These are phyloP conservation scores for Colletotrichum ledebouriae DNA, from an alignment of 2,329 filamentous ascomycete genomes.

Conservation along the genomic window DNA sequence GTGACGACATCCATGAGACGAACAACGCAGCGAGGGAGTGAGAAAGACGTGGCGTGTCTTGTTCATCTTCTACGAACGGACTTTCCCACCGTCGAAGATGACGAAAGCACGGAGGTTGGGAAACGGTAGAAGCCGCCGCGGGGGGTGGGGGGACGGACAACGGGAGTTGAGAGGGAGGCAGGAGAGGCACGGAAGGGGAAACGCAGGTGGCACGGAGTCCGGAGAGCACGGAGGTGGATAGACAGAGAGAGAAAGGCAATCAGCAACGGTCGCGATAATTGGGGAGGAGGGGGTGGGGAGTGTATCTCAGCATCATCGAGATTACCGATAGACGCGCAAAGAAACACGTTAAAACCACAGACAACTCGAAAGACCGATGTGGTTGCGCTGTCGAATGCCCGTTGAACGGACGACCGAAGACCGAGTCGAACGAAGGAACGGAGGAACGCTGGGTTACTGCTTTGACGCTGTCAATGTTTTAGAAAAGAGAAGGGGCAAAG, in stretches of 20 bases:
- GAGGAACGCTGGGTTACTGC: conserved; percentile 6
- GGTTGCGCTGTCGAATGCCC: conserved; percentile 24
- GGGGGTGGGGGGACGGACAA: too few species aligned
- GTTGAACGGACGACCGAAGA: conserved; percentile 41
- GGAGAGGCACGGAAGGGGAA: not conserved
- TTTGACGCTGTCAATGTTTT: conserved; percentile 25
- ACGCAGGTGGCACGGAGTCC: conserved; percentile 3
- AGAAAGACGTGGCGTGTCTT: not conserved
- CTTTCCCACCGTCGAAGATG: not conserved
- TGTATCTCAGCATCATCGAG: too few species aligned
- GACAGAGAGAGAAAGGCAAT: not conserved
- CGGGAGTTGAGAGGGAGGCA: too few species aligned
- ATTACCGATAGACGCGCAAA: too few species aligned
- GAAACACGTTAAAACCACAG: not conserved
- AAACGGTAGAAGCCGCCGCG: too few species aligned
- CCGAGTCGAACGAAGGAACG: conserved; percentile 15
- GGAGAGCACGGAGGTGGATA: too few species aligned
- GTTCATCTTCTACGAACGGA: too few species aligned
- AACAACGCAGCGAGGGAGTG: not conserved
- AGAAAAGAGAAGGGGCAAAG: too few species aligned
- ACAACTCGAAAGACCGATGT: conserved; percentile 20
- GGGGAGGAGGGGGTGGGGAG: too few species aligned
- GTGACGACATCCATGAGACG: not conserved
- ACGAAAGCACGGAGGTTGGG: conserved; percentile 4
- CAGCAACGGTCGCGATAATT: not conserved